A percentile compares a stretch with the other conserved stretches of the same genome.
Conservation (phyloP, 306 rosid species). For the Fragaria ananassa region DNA sequence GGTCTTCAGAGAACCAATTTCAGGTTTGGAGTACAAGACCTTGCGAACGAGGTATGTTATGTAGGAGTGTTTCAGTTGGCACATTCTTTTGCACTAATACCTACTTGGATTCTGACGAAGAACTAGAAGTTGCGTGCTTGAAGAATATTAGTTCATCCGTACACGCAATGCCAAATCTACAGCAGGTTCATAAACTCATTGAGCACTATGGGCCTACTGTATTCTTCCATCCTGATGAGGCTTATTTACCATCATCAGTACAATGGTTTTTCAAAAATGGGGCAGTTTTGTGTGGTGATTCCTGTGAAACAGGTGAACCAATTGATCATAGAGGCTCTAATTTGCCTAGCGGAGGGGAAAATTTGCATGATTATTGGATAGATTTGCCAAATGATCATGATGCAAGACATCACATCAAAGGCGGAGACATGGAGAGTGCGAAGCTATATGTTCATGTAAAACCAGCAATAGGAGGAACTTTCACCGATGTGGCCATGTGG, state of each 20-base stretch:
- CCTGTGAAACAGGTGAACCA: slow-evolving; percentile 34
- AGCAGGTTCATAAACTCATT: slow-evolving; percentile 51
- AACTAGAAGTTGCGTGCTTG: slow-evolving; percentile 42
- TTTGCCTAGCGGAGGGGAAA: slow-evolving; percentile 63
- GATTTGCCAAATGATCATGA: slow-evolving; percentile 59
- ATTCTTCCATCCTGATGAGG: slow-evolving; percentile 64
- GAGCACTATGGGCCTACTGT: slow-evolving; percentile 60
- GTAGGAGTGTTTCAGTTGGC: slow-evolving; percentile 71
- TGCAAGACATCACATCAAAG: slow-evolving; percentile 36
- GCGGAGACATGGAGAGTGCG: slow-evolving; percentile 62
- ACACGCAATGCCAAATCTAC: slow-evolving; percentile 56
- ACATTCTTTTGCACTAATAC: slow-evolving; percentile 64
- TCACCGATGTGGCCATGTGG: slow-evolving; percentile 80
- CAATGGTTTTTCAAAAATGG: slow-evolving; percentile 67
- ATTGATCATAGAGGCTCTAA: slow-evolving; percentile 52
- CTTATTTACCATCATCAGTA: slow-evolving; percentile 53
- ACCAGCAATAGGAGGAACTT: slow-evolving; percentile 75
- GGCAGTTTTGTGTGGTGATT: slow-evolving; percentile 44
- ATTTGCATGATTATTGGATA: slow-evolving; percentile 65
- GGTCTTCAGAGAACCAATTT: slow-evolving; percentile 32
- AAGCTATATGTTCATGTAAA: slow-evolving; percentile 73
- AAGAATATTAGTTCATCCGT: slow-evolving; percentile 35
- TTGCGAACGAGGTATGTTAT: slow-evolving; percentile 59
- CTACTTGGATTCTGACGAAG: slow-evolving; percentile 38
- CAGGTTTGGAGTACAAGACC: slow-evolving; percentile 73